Conservation (phyloP, 1,139 yeast genomes). For the Geotrichum siamense region DNA sequence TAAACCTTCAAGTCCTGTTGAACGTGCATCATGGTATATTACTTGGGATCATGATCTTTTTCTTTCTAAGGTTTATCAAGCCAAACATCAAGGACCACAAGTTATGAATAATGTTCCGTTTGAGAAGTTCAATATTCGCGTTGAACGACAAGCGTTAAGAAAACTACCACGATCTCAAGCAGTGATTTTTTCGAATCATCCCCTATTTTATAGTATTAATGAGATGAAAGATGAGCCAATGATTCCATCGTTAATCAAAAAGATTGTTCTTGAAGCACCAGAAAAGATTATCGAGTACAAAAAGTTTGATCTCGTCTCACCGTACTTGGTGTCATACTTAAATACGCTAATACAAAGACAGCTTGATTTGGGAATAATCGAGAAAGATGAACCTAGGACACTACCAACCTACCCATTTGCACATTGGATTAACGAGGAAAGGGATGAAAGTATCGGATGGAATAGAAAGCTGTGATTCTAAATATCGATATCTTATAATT, state of each 20-base stretch:
- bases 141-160: conserved; percentile 60
- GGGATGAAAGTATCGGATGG: conserved; percentile 22
- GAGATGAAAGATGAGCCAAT: conserved; percentile 75
- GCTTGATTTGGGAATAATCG: conserved; percentile 48
- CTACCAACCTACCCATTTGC: conserved; percentile 59
- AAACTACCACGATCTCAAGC: conserved; percentile 57
- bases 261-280: conserved; percentile 59
- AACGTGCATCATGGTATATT: conserved; percentile 69
- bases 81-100: conserved; percentile 38
- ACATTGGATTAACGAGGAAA: conserved; percentile 30
- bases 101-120: conserved; percentile 30
- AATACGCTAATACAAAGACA: conserved; percentile 53
- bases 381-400: conserved; percentile 54
- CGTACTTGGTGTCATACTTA: conserved; percentile 51
- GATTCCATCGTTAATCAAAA: conserved; percentile 57
- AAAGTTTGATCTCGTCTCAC: conserved; percentile 49
- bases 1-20: conserved; percentile 55
- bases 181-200: conserved; percentile 57
- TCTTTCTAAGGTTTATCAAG: conserved; percentile 42
- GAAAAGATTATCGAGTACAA: conserved; percentile 58
- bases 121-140: conserved; percentile 48
- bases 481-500: no score
- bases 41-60: conserved; percentile 63
- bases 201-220: conserved; percentile 58
- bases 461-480: no score